phyloP scores from a whole-genome alignment of 2,329 filamentous ascomycete species.

The Beauveria varroae region DNA sequence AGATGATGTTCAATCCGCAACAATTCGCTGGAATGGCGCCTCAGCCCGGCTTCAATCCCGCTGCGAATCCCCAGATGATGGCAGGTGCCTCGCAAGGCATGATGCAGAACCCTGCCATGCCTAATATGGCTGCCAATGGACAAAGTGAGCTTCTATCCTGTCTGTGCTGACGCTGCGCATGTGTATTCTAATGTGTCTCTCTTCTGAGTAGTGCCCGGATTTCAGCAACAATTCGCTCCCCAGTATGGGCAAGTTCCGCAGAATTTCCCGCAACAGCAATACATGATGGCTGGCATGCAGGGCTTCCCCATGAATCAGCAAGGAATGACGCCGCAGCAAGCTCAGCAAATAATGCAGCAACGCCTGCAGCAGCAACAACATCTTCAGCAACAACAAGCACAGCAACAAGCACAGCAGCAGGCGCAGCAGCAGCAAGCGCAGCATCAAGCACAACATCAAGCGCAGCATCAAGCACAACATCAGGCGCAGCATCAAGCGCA shows the following conservation, averaged over 20 bases:
- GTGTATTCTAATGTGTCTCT: neutral
- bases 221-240: conserved; percentile 50
- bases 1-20: conserved; percentile 34
- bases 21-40: conserved; percentile 47
- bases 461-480: no score
- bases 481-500: conserved; percentile 25
- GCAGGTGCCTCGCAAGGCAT: conserved; percentile 47
- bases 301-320: conserved; percentile 49
- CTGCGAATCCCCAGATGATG: conserved; percentile 49
- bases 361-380: conserved; percentile 23
- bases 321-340: conserved; percentile 41
- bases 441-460: no score
- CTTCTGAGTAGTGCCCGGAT: conserved; percentile 42
- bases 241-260: conserved; percentile 45
- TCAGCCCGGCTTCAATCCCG: conserved; percentile 42
- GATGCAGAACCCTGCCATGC: conserved; percentile 56
- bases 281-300: conserved; percentile 49
- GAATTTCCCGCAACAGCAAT: conserved; percentile 38
- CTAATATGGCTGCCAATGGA: conserved; percentile 51
- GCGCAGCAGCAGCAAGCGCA: no score
- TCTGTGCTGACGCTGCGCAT: conserved; percentile 3
- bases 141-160: conserved; percentile 41
- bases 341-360: conserved; percentile 36
- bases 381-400: conserved; percentile 14
- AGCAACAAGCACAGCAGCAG: no score